Base-by-base conservation (phyloP, 352 stramenopile species). In the Phytophthora pini region DNA sequence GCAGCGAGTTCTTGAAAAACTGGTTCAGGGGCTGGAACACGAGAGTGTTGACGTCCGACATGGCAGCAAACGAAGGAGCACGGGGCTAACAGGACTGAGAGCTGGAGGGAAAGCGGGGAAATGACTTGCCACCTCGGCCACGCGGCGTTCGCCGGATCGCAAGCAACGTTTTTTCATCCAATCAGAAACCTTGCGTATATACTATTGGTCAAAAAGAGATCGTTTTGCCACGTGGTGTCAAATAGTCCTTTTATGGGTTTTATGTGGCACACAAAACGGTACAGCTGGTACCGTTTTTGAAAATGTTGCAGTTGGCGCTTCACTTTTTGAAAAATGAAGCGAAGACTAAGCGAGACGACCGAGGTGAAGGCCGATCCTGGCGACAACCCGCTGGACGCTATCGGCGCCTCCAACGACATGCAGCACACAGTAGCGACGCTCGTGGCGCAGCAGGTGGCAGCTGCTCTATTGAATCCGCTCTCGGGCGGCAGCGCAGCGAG, bases 1-100 rank as follows among this genome's bases (percentile, higher is more conserved):
- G 94, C 39, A 98, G 76, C 60, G 89, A 98, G 82, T 99, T 98
- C 88, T 98, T 99, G 69, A 93, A 88, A 72, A 99, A 99, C 84
- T 99, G 82, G 68, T 96, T 92, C 62, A 99, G 80, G 17, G 97
- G 97, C 75, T 98, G 88, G 75, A 99, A 98, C 54, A 99, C 88
- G 74, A 95, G 84, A 47, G 86, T 77, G 80, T 95, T 95, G 72
- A 94, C 82, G 86, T 95, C 88, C 68, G 88, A 95, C 88, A 95
- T 95, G 63, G 32, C 8, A 13, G 10, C 10, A 36, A 36, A 13
- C 9, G 31, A 36, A 36, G 31, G 3, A 36, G 31, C 31, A 36
- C 31, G 31, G 0, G 9, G 47, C 17, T 4, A 39, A 31, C 4
- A 22, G 46, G 5, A 29, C 6, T 1, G 11, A 4, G 45, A 29